Conservation (phyloP, 257 asterid genomes). For the Scutellaria baicalensis region DNA sequence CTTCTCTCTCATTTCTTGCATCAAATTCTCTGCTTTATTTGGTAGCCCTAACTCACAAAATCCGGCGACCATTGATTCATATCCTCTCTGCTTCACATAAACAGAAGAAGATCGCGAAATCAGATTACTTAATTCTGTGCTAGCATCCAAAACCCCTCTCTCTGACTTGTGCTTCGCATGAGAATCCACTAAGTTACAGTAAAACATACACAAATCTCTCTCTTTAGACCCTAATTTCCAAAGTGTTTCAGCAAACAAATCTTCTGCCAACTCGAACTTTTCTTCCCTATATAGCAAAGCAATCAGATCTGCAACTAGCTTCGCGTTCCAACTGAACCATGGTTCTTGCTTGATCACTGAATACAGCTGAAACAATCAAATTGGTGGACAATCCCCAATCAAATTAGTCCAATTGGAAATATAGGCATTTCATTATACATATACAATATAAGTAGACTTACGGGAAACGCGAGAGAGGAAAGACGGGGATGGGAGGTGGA, state of each 20-base stretch:
- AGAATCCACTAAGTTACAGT: constrained; percentile 50
- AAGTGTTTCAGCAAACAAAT: constrained; percentile 39
- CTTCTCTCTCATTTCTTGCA: constrained; percentile 53
- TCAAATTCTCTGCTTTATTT: constrained; percentile 48
- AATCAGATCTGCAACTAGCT: constrained; percentile 67
- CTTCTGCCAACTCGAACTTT: constrained; percentile 41
- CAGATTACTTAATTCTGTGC: constrained; percentile 32
- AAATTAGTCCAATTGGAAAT: not conserved
- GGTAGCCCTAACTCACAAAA: constrained; percentile 63
- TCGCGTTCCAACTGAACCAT: constrained; percentile 89
- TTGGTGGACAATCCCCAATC: not conserved
- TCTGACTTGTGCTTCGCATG: constrained; percentile 44
- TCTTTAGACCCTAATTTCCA: constrained; percentile 37
- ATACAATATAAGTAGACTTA: constrained; percentile 23
- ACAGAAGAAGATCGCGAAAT: constrained; percentile 40
- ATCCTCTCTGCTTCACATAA: constrained; percentile 54
- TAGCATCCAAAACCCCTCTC: constrained; percentile 38
- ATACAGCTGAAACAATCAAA: constrained; percentile 54
- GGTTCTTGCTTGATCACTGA: constrained; percentile 48
- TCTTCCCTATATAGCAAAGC: constrained; percentile 45
- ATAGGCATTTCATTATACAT: not conserved
- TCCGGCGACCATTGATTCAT: constrained; percentile 52
- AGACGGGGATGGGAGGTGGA: constrained; percentile 40
- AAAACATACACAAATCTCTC: constrained; percentile 55
- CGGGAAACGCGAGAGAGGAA: constrained; percentile 60